Base-by-base conservation (phyloP, 2,329 filamentous ascomycete species). In the Sclerotiophoma versabilis region DNA sequence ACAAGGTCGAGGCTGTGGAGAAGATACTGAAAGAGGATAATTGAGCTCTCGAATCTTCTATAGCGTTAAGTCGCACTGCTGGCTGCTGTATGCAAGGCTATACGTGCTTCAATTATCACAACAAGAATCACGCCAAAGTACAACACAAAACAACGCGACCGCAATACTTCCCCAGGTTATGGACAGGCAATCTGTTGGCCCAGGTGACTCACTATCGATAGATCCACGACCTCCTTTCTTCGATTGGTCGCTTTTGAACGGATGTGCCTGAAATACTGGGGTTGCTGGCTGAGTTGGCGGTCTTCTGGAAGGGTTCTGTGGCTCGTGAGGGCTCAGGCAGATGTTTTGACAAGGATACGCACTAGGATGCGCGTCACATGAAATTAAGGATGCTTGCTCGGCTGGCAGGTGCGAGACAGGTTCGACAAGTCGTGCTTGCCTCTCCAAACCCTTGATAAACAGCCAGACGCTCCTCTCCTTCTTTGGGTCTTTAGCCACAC, bases 1-100 rank as follows among this genome's bases (percentile, higher is more conserved):
- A 96, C 62, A 96, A 96, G 79, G 90, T 96, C 19, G 77, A 76
- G 20, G 82, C 86, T 44, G 84, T 88, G 27, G 77, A 84, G 62
- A 76, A 78, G 62, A 63, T 87, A 49, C 67, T 87, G 57, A 65
- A 65, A 46, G 62, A 62, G 8, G 73, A 73, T 30, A 32, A 49
- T 5, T 54, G 29, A 49, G 38, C 11, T 7, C 23, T 29, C 12
- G 1, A 14, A 11, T 8, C 9, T 37, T 23, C 36, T 11, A 45
- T 23, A 14, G n/a, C 20, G 26, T 30, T 42, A 15, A 17, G n/a
- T n/a, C n/a, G n/a, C 3, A 11, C 10, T 43, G 27, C 23, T 30
- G 17, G 23, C 15, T 30, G 4, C 14, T 27, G 11, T 27, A 33
- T 8, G 32, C 37, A 49, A 43, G 38, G 44, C 22, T 54, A 54